Base-by-base conservation (phyloP, 2,329 filamentous ascomycete genomes). In the Xylariales sp. region DNA sequence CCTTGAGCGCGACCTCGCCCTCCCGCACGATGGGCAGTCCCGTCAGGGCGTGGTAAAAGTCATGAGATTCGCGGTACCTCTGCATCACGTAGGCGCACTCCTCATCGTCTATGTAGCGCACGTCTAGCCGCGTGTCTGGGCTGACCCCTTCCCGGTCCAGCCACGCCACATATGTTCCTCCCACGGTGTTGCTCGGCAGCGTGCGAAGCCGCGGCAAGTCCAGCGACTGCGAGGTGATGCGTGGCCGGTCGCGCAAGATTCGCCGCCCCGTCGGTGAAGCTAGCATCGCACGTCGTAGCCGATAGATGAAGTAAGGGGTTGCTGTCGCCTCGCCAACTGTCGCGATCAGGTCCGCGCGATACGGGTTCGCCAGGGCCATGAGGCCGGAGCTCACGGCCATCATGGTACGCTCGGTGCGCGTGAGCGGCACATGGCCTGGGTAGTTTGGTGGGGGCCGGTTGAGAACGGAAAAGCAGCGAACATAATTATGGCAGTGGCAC, bases 61-160 rank as follows among this genome's bases (percentile, higher is more conserved):
- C 93, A 62, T 98, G 93, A 49, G 86, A 95, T 65, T 98, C 93
- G 45, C 93, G 82, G 63, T 98, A 98, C 38, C 93, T 81, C 69
- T 97, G 93, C 86, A 98, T 94, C 14, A 97, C 93, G 67, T 97
- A 98, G 24, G 93, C 93, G 60, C 90, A 95, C 65, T 98, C 93
- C 51, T 85, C 83, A 57, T 97, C 83, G 61, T 97, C 90, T 45
- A 98, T 89, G 66, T 95, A 97, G 37, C 86, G 80, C 28, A 98
- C 93, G 2, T 63, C 60, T 28, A 83, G 72, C 31, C 93, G 81
- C 6, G 91, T 95, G 61, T 98, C 93, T 1, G 93, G 93, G 7
- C 86, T 86, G 12, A 98, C 91, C 44, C 88, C 87, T 63, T 98
- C 93, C 31, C 86, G 78, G 62, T 96, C 89, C n/a, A 97, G 74